These are phyloP conservation scores for Aspergillus ustus DNA, from an alignment of 2,329 filamentous ascomycete species.

Conservation along the genomic window DNA sequence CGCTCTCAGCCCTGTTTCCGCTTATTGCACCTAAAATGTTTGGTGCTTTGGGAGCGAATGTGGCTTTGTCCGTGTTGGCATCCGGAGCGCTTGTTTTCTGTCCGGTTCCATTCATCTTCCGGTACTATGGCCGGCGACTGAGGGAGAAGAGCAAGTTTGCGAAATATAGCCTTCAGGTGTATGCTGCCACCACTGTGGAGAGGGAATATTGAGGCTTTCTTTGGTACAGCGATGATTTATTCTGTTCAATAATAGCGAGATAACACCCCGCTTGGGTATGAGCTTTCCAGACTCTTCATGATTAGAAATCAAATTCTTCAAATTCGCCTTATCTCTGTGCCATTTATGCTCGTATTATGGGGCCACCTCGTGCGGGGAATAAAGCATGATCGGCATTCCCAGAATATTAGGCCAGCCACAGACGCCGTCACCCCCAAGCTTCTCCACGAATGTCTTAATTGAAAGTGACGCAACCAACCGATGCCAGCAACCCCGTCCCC, in stretches of 20 bases:
- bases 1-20: slow-evolving; percentile 46
- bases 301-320: not conserved
- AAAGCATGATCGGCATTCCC: not conserved
- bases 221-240: not conserved
- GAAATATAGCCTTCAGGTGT: slow-evolving; percentile 34
- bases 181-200: slow-evolving; percentile 19
- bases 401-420: not conserved
- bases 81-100: slow-evolving; percentile 49
- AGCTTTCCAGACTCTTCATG: not conserved
- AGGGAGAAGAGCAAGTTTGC: slow-evolving; percentile 44
- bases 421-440: not conserved
- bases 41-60: slow-evolving; percentile 42
- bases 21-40: slow-evolving; percentile 51
- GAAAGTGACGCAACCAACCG: not conserved
- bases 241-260: not conserved
- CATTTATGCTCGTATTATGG: not conserved
- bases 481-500: not conserved
- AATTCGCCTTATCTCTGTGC: not conserved
- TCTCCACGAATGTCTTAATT: not conserved
- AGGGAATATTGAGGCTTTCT: slow-evolving; percentile 7
- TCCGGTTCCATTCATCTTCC: slow-evolving; percentile 43
- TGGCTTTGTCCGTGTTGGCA: slow-evolving; percentile 48
- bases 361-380: not conserved
- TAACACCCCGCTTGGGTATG: not conserved
- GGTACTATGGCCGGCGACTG: slow-evolving; percentile 43